Percentiles rank a stretch among this genome's conserved stretches.
Conservation (phyloP, 148 eudicot species). For the Nepenthes gracilis region DNA sequence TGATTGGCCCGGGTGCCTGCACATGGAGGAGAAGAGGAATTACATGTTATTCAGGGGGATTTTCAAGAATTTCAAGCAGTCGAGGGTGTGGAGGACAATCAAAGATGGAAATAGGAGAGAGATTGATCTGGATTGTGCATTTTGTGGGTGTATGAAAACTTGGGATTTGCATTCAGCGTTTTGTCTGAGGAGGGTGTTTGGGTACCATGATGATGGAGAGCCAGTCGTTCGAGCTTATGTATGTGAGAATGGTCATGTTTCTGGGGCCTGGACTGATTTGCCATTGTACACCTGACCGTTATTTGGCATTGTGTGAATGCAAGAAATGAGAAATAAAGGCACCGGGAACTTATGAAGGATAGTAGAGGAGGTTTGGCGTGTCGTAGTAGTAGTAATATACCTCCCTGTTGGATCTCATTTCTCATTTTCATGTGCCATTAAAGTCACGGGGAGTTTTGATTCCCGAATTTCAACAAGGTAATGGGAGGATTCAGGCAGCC, state of each 20-base stretch:
- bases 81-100: slow-evolving; percentile 84
- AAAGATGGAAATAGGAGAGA: slow-evolving; percentile 51
- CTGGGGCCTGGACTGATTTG: slow-evolving; percentile 95
- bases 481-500: too few species aligned
- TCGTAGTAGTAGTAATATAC: too few species aligned
- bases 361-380: too few species aligned
- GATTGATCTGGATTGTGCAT: slow-evolving; percentile 58
- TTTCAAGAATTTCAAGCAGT: slow-evolving; percentile 72
- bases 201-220: slow-evolving; percentile 88
- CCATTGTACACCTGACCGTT: slow-evolving; percentile 46
- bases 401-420: too few species aligned
- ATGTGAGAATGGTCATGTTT: slow-evolving; percentile 97
- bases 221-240: slow-evolving; percentile 92
- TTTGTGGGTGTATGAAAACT: slow-evolving; percentile 45
- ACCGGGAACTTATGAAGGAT: too few species aligned
- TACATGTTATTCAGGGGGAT: slow-evolving; percentile 87
- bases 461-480: too few species aligned
- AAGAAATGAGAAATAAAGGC: too few species aligned
- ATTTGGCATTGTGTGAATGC: too few species aligned
- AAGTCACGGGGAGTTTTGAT: too few species aligned
- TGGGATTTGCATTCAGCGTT: slow-evolving; percentile 96
- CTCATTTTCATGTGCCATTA: too few species aligned
- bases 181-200: slow-evolving; percentile 76
- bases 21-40: slow-evolving; percentile 62
- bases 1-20: slow-evolving; percentile 93